phyloP scores from a whole-genome alignment of 164 flowering plant species.

The Berberis vulgaris region DNA sequence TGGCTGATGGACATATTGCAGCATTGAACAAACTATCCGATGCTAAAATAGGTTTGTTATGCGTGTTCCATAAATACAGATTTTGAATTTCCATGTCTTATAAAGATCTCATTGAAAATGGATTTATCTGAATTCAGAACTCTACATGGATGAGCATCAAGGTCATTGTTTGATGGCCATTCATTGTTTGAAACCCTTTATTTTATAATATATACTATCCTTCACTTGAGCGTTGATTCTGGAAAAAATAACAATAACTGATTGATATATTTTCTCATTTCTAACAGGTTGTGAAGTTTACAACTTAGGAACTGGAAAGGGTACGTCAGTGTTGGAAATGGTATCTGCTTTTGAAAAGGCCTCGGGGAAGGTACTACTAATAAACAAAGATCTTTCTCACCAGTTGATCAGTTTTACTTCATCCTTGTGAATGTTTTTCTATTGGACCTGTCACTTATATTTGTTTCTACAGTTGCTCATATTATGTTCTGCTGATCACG shows the following conservation, averaged over 20 bases:
- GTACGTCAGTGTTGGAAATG: slow-evolving; percentile 11
- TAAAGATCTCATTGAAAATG: neutral
- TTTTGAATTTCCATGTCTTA: neutral
- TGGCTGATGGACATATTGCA: slow-evolving; percentile 87
- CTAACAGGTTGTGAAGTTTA: slow-evolving; percentile 11
- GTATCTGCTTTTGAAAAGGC: slow-evolving; percentile 12
- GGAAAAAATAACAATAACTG: neutral
- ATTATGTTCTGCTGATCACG: neutral
- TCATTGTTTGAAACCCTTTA: too few relatives aligned
- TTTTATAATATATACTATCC: neutral
- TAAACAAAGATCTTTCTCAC: neutral
- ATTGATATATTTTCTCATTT: neutral
- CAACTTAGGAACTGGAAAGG: slow-evolving; percentile 12
- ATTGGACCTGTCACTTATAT: neutral
- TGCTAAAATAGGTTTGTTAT: slow-evolving; percentile 46
- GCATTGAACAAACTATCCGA: slow-evolving; percentile 66
- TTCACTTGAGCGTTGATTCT: neutral
- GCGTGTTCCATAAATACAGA: neutral
- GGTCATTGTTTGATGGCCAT: too few relatives aligned
- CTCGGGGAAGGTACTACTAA: slow-evolving; percentile 7
- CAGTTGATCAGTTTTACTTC: neutral
- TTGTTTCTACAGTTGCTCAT: neutral
- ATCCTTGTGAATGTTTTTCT: neutral
- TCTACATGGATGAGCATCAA: too few relatives aligned
- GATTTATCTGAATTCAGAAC: neutral